These are phyloP conservation scores for Fusarium sororula DNA, from an alignment of 2,329 filamentous ascomycete genomes.

Conservation along the genomic window DNA sequence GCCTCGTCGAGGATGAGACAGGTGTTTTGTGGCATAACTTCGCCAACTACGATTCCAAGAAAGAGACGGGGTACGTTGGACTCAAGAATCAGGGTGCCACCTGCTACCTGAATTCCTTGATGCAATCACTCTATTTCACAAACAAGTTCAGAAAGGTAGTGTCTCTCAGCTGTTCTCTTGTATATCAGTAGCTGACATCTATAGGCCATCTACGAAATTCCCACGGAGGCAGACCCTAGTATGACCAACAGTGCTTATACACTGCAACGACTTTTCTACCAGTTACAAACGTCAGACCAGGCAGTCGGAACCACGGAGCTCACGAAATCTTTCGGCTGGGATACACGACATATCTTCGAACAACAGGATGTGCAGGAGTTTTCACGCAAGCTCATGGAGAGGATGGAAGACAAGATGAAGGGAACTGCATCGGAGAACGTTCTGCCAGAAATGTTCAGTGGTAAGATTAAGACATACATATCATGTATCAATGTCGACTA, in stretches of 20 bases:
- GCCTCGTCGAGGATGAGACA: constrained; percentile 86
- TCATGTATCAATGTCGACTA: constrained; percentile 99
- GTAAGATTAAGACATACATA: constrained; percentile 98
- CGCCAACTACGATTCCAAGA: constrained; percentile 97
- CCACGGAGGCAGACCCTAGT: constrained; percentile 84
- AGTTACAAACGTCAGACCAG: constrained; percentile 83
- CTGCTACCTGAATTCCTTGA: constrained; percentile 85
- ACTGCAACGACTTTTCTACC: constrained; percentile 92
- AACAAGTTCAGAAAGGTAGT: constrained; percentile 91
- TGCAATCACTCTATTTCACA: constrained; percentile 86
- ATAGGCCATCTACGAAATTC: constrained; percentile 95
- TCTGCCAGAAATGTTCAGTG: constrained; percentile 89
- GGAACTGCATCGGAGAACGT: constrained; percentile 91
- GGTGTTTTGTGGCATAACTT: constrained; percentile 93
- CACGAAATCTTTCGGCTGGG: constrained; percentile 97
- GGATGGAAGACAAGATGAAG: constrained; percentile 98
- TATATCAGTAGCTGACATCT: constrained; percentile 18
- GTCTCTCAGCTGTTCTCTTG: background rate
- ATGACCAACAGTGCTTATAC: constrained; percentile 91
- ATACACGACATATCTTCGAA: constrained; percentile 96
- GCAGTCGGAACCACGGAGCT: constrained; percentile 93
- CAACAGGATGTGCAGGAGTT: constrained; percentile 99
- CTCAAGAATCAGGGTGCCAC: constrained; percentile 96
- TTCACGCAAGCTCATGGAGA: constrained; percentile 96
- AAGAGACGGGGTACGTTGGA: constrained; percentile 96